A percentile compares a stretch with the other conserved stretches of the same genome.
These are phyloP conservation scores for Groenewaldozyma sp. DNA, from an alignment of 1,139 yeast species.

Conservation along the genomic window DNA sequence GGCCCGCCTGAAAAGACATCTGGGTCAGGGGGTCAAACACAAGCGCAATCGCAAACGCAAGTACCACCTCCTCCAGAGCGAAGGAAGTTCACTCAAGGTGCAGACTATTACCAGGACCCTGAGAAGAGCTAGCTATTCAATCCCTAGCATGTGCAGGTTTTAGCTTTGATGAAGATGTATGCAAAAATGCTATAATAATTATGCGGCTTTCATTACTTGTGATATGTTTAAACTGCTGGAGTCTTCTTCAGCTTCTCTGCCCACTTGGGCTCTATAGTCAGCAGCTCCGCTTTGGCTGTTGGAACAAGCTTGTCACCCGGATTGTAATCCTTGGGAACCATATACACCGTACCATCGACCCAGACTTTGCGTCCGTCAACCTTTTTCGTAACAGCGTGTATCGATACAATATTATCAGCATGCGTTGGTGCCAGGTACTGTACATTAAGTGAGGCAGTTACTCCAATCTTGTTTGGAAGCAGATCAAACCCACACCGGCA, in stretches of 20 bases:
- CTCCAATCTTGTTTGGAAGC: slow-evolving; percentile 83
- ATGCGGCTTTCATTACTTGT: no score
- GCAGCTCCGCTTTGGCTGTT: slow-evolving; percentile 26
- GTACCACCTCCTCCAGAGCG: neutral
- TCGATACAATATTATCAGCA: slow-evolving; percentile 55
- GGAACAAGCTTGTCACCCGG: slow-evolving; percentile 11
- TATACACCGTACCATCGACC: slow-evolving; percentile 43
- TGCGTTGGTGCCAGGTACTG: slow-evolving; percentile 58
- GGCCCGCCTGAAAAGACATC: neutral
- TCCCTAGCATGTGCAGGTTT: no score
- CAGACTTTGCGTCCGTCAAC: slow-evolving; percentile 72
- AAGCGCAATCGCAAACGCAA: neutral
- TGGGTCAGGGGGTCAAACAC: neutral
- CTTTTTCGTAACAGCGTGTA: slow-evolving; percentile 59
- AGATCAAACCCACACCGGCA: slow-evolving; percentile 80
- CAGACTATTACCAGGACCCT: slow-evolving; percentile 17
- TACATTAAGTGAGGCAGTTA: slow-evolving; percentile 69
- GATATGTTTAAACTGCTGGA: no score
- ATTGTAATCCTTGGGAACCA: slow-evolving; percentile 10
- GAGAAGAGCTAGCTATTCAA: slow-evolving; percentile 15
- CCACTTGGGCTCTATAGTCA: slow-evolving; percentile 30
- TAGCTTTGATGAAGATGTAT: no score
- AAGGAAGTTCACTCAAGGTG: slow-evolving; percentile 17
- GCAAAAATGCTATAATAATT: no score
- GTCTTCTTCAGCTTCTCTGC: slow-evolving; percentile 17